Base-by-base conservation (phyloP, 768 basidiomycete genomes). In the Polyporus arcularius region DNA sequence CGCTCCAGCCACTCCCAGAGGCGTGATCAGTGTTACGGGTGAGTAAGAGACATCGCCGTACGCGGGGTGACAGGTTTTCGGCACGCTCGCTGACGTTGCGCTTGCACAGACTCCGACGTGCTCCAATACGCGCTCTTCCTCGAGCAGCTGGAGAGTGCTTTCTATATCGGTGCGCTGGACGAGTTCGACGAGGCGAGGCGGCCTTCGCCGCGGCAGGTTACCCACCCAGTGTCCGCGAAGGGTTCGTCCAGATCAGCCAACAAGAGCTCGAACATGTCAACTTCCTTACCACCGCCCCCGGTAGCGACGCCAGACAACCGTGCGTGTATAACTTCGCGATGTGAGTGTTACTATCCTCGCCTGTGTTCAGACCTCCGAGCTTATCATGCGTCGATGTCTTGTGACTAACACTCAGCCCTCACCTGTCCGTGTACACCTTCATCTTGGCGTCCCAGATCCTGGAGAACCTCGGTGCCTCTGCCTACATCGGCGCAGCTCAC, bases 401-500 rank as follows among this genome's bases (percentile, higher is more conserved):
- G 21, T 26, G 21, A 26, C 21, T 26, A 26, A 26, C 21, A 26
- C 21, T 26, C 21, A 26, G 21, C 21, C 21, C 21, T 26, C 21
- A 26, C 21, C 21, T 26, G 21, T 26, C 21, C 21, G 21, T 26
- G 21, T 26, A 26, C 21, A 26, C 21, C 21, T 26, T 72, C 76
- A 18, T 86, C 85, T 73, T 73, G 12, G 67, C 80, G 15, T 76
- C 82, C 26, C 75, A 75, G 60, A 69, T 80, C 55, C 70, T 87
- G 42, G 85, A 87, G 74, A 76, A 78, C 32, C 81, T 89, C 45
- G 79, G 77, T 10, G 76, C 80, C 4, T 79, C 82, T 7, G 85
- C 86, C 6, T 89, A 86, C 68, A 77, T 82, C 58, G 89, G 88
- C 15, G 81, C 82, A 1, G 74, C 82, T 2, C n/a, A n/a, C n/a